Base-by-base conservation (phyloP, 2,329 filamentous ascomycete species). In the Talaromyces sp. region DNA sequence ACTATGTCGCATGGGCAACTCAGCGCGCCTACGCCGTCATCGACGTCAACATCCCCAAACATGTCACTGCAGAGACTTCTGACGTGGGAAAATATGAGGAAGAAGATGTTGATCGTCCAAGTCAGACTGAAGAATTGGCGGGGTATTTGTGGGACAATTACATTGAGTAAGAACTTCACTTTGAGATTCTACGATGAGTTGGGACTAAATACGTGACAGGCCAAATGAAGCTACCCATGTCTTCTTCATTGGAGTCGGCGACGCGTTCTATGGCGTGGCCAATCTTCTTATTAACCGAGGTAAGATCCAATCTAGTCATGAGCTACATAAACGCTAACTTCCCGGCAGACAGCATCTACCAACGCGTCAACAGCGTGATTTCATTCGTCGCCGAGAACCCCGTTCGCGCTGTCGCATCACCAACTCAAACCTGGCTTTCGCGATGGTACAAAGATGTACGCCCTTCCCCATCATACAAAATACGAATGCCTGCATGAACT, bases 81-180 rank as follows among this genome's bases (percentile, higher is more conserved):
- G 56, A 19, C 22, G 10, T 57, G 5, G 70, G 68, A 22, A 71
- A 69, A 67, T 78, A 84, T 50, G 75, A 89, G 67, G 81, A 83
- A 8, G 76, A 79, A 9, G 73, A 79, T 66, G 79, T 69, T 70
- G 78, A 74, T 63, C 86, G 86, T 75, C 88, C 86, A 67, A 75
- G 75, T 27, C 82, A 83, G 62, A 85, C 84, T 0, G 87, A 90
- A 67, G 89, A 94, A 67, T 81, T 97, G 11, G 87, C 94, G 4
- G 88, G 86, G 67, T 98, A 97, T 73, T 82, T 99, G 15, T 99
- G 95, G 95, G 93, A 97, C 71, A 99, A 99, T 74, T 97, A 97
- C 73, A 87, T 99, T 22, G 91, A 97, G 81, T 87, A 77, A 71
- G 81, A n/a, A 6, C 70, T 2, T n/a, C 6, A 10, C 39, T 5